Evolutionary conservation across 768 basidiomycete genomes (phyloP), one percentile per base, ranked within the genome.

Genomic region (Agrocybe chaxingu): DNA sequence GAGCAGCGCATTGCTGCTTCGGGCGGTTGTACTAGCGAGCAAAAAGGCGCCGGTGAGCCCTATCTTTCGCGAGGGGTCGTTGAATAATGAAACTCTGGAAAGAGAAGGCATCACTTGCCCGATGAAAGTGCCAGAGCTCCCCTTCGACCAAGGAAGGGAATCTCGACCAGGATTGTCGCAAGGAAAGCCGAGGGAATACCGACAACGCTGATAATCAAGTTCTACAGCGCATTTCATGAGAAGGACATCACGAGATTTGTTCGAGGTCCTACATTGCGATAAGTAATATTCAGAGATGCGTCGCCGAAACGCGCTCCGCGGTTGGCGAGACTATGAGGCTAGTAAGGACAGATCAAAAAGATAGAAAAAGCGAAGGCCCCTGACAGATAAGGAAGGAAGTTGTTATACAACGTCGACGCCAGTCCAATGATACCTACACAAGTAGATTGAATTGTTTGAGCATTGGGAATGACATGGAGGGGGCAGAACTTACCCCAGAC

Each of bases 31-130:
- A 44, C 76, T 82, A 55, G 77, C 82, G 62, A 85, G 83, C 29
- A 91, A 73, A 70, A 90, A 89, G 12, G 73, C 76, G 13, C 86
- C 87, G 11, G 88, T 89, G 58, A 88, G 75, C 64, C 74, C 82
- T 84, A 67, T 63, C 62, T 75, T 74, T 64, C 68, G 70, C 70
- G 60, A 43, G 66, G 53, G 63, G 69, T 75, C 68, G 69, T 75
- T 75, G 71, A 78, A 66, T 67, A 70, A 69, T 64, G 67, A 49
- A 57, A 62, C 18, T 43, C 34, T 43, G 39, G 57, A 24, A 12
- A 50, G 56, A 34, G n/a, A 47, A 46, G 31, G 51, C 19, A 48
- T 44, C 56, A 77, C 79, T 75, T 65, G 76, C 85, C 79, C 53
- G 84, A 79, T 33, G 84, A 80, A 38, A 80, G 68, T 0, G 82